Base-by-base conservation (phyloP, 768 basidiomycete genomes). In the Hysterangium stoloniferum region DNA sequence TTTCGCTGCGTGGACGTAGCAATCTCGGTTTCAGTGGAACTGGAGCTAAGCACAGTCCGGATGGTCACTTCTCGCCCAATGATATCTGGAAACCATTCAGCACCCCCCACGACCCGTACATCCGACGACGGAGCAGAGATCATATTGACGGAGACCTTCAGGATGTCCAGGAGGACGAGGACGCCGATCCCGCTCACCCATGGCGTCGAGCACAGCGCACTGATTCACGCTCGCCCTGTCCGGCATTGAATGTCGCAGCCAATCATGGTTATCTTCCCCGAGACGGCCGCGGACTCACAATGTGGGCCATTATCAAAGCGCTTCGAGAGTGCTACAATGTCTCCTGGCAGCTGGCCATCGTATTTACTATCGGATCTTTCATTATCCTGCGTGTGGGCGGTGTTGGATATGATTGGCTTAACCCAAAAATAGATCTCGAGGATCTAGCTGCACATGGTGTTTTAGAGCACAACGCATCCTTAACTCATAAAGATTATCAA, bases 211-310 rank as follows among this genome's bases (percentile, higher is more conserved):
- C 53, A 6, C 28, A 45, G 5, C 13, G 28, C 9, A 43, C 32
- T 27, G 61, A 62, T 45, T 29, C 34, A 20, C 59, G 62, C 6
- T 53, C 58, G 19, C 78, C 78, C 6, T 80, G 78, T 52, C 78
- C 78, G 6, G 78, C 72, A 5, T 61, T 80, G 33, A 79, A 79
- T 53, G 58, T 74, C 0, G 66, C 79, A 11, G 77, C 78, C 6
- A 80, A 80, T 54, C 77, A 80, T 50, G 74, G 71, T 13, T 78
- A 74, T 52, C 62, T 80, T 6, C 48, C 48, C 12, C 48, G 37
- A 3, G 4, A 50, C 22, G 48, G 48, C 4, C 48, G 48, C 34
- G 20, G 25, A 20, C 35, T 50, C 35, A 27, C 35, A 13, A 40
- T 40, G n/a, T 38, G 48, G 24, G 20, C 11, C 19, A 50, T 38